phyloP scores from a whole-genome alignment of 306 rosid species.

The Cucurbita moschata region DNA sequence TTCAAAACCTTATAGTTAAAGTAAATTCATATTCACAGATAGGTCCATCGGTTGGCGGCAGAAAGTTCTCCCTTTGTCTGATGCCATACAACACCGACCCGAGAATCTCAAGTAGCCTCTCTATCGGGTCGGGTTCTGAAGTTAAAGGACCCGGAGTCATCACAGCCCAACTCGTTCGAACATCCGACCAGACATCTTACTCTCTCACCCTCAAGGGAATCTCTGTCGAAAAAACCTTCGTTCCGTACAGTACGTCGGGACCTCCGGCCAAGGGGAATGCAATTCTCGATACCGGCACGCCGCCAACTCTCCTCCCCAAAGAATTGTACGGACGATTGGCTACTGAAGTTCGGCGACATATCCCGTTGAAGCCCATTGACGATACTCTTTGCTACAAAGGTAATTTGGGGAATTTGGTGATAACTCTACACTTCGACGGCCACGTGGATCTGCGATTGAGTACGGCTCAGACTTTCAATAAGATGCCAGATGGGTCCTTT shows the following conservation, averaged over 20 bases:
- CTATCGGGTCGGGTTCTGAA: slow-evolving; percentile 13
- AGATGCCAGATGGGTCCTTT: background rate
- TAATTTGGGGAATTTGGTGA: background rate
- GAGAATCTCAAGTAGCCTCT: background rate
- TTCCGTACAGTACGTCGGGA: background rate
- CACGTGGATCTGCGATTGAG: background rate
- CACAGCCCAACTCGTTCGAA: slow-evolving; percentile 10
- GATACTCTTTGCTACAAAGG: background rate
- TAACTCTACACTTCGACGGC: background rate
- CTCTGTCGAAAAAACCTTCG: slow-evolving; percentile 8
- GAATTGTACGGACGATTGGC: slow-evolving; percentile 5
- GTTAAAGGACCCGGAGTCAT: slow-evolving; percentile 14
- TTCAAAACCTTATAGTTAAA: background rate
- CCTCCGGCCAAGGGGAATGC: slow-evolving; percentile 4
- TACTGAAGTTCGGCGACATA: background rate
- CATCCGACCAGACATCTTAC: background rate
- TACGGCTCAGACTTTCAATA: background rate
- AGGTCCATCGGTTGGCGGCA: slow-evolving; percentile 12
- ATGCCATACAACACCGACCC: background rate
- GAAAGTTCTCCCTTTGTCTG: slow-evolving; percentile 43
- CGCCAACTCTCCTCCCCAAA: slow-evolving; percentile 8
- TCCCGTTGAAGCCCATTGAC: background rate
- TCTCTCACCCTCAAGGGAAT: slow-evolving; percentile 15
- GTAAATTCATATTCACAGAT: background rate
- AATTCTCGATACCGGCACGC: slow-evolving; percentile 24